phyloP scores from a whole-genome alignment of 1,139 yeast species.

The Yamadazyma conglobata region DNA sequence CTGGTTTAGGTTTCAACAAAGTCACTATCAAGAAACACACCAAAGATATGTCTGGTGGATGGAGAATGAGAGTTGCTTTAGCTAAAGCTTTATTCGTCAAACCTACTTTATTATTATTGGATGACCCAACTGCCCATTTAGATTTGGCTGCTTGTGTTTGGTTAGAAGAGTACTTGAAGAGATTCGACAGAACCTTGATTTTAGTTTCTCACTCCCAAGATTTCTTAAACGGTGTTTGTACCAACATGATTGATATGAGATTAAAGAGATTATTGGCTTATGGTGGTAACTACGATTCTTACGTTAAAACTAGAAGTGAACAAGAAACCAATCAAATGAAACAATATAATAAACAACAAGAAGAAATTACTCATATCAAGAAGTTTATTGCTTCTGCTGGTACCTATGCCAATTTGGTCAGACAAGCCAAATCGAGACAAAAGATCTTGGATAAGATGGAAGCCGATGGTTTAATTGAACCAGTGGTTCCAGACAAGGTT shows the following conservation, averaged over 20 bases:
- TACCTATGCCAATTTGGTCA: conserved; percentile 98
- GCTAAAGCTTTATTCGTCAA: conserved; percentile 86
- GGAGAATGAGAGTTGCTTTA: conserved; percentile 90
- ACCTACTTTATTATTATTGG: conserved; percentile 81
- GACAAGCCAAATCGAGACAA: conserved; percentile 98
- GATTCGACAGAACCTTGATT: conserved; percentile 89
- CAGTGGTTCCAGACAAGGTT: conserved; percentile 89
- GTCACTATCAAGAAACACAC: conserved; percentile 80
- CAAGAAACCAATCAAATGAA: conserved; percentile 97
- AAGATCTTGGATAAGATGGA: conserved; percentile 99
- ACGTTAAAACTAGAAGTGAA: conserved; percentile 90
- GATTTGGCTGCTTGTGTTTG: conserved; percentile 99
- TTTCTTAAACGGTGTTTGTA: conserved; percentile 98
- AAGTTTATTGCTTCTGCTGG: conserved; percentile 99
- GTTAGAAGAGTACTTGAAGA: conserved; percentile 96
- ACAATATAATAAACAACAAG: conserved; percentile 95
- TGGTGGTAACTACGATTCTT: conserved; percentile 99
- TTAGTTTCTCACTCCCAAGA: conserved; percentile 98
- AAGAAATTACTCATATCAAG: conserved; percentile 96
- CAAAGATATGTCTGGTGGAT: conserved; percentile 99
- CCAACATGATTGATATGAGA: conserved; percentile 98
- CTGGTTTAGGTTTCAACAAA: conserved; percentile 95
- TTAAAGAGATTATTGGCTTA: conserved; percentile 61
- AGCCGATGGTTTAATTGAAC: conserved; percentile 95
- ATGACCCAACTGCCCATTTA: conserved; percentile 99